Conservation (phyloP, 1,139 yeast genomes). For the Yamadazyma conglobata region DNA sequence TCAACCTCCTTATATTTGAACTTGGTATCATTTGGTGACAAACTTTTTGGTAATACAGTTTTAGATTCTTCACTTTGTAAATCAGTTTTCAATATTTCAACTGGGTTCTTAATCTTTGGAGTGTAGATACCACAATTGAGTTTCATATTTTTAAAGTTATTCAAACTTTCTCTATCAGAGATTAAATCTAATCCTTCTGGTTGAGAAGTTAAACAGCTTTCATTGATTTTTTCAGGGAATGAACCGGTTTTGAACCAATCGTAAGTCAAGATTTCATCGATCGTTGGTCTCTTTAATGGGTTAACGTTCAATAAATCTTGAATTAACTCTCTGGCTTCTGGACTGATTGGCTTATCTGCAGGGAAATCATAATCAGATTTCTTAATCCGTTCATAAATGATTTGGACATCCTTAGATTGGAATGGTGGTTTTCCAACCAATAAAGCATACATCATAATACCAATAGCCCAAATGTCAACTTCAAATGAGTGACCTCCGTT, state of each 20-base stretch:
- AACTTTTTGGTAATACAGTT: constrained; percentile 76
- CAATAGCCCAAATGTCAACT: constrained; percentile 96
- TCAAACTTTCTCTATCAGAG: constrained; percentile 59
- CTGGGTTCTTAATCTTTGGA: constrained; percentile 56
- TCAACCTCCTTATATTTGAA: constrained; percentile 79
- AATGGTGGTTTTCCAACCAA: constrained; percentile 94
- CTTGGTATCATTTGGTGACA: constrained; percentile 90
- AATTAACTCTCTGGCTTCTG: constrained; percentile 71
- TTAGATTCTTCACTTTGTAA: constrained; percentile 67
- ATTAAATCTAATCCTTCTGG: constrained; percentile 57
- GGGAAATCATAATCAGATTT: constrained; percentile 82
- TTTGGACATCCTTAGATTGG: constrained; percentile 92
- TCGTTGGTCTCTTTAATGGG: constrained; percentile 78
- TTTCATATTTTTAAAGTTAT: constrained; percentile 68
- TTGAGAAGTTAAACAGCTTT: constrained; percentile 53
- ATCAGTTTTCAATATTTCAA: constrained; percentile 67
- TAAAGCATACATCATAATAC: constrained; percentile 91
- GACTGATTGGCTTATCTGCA: constrained; percentile 61
- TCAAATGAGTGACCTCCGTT: constrained; percentile 84
- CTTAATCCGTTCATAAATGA: constrained; percentile 89
- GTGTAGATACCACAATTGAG: constrained; percentile 61
- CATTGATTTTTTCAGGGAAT: constrained; percentile 73
- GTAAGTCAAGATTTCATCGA: constrained; percentile 75
- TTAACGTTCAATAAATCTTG: constrained; percentile 69
- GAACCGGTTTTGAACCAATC: constrained; percentile 76